phyloP scores from a whole-genome alignment of 2,329 filamentous ascomycete genomes.

The Diaporthe amygdali region DNA sequence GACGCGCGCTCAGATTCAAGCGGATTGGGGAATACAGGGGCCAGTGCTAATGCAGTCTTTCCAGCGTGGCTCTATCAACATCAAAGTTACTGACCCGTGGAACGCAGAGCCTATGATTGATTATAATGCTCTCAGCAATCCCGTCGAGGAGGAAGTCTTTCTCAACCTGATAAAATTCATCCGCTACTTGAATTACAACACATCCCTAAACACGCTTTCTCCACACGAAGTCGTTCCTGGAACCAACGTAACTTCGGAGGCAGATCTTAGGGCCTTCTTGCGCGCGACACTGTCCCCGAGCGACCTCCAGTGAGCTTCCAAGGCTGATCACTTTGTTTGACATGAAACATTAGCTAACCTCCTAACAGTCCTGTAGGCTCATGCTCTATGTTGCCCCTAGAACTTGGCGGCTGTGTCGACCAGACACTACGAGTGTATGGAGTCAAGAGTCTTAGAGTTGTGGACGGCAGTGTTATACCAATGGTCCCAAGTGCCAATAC shows the following conservation, averaged over 20 bases:
- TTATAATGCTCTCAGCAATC: conserved; percentile 44
- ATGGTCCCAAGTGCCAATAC: conserved; percentile 41
- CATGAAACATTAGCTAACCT: too few relatives aligned
- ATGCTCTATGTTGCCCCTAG: conserved; percentile 45
- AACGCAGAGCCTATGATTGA: conserved; percentile 42
- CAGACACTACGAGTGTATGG: conserved; percentile 40
- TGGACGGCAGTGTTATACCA: conserved; percentile 47
- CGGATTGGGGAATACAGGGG: conserved; percentile 16
- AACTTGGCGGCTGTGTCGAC: conserved; percentile 46
- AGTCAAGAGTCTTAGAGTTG: conserved; percentile 43
- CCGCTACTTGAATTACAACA: conserved; percentile 41
- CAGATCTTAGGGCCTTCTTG: conserved; percentile 34
- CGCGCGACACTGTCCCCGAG: conserved; percentile 28
- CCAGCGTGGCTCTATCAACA: conserved; percentile 43
- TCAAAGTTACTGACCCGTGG: conserved; percentile 44
- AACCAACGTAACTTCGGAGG: conserved; percentile 36
- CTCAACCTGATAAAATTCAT: conserved; percentile 44
- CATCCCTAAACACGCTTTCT: conserved; percentile 35
- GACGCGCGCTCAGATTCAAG: conserved; percentile 36
- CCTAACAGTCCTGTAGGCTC: conserved; percentile 44
- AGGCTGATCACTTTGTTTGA: too few relatives aligned
- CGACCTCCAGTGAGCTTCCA: too few relatives aligned
- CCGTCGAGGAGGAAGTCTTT: conserved; percentile 42
- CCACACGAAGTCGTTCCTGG: conserved; percentile 41
- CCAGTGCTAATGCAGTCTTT: conserved; percentile 26